These are phyloP conservation scores for Aspergillus carbonarius DNA, from an alignment of 2,329 filamentous ascomycete species.

Conservation along the genomic window DNA sequence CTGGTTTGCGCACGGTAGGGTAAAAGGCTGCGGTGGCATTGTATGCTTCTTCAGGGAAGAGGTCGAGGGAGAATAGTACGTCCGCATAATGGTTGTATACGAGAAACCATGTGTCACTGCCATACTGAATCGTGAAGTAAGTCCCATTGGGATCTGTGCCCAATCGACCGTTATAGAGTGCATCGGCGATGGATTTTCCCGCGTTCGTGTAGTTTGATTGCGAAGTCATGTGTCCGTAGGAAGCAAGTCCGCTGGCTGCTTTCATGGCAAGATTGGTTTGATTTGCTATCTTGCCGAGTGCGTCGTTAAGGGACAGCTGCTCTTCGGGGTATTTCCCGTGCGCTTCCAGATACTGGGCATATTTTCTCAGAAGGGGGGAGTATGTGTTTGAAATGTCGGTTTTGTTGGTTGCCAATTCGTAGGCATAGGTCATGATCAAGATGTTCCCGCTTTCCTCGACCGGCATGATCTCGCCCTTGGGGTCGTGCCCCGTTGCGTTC, in stretches of 20 bases:
- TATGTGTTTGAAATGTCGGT: constrained; percentile 32
- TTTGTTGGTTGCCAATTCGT: constrained; percentile 36
- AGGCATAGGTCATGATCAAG: constrained; percentile 36
- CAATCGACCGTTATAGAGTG: constrained; percentile 31
- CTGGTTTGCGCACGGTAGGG: constrained; percentile 27
- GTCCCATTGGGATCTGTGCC: constrained; percentile 32
- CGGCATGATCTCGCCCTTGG: constrained; percentile 36
- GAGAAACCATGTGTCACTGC: constrained; percentile 27
- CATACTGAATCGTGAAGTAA: constrained; percentile 38
- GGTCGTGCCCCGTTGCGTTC: constrained; percentile 37
- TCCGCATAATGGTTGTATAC: constrained; percentile 42
- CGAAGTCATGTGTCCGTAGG: constrained; percentile 26
- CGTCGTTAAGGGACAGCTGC: constrained; percentile 43
- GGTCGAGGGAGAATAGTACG: constrained; percentile 32
- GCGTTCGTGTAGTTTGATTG: constrained; percentile 33
- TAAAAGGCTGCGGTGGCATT: constrained; percentile 36
- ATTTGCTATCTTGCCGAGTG: constrained; percentile 37
- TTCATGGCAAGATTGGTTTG: constrained; percentile 47
- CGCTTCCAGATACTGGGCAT: constrained; percentile 37
- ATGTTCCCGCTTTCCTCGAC: constrained; percentile 42
- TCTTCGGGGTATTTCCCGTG: constrained; percentile 35
- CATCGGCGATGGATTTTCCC: constrained; percentile 33
- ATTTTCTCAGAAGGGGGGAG: constrained; percentile 31
- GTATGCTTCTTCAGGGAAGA: constrained; percentile 36
- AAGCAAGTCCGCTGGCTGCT: constrained; percentile 41